Conservation (phyloP, 371 early-diverging fungal genomes). For the Smittium mucronatum region DNA sequence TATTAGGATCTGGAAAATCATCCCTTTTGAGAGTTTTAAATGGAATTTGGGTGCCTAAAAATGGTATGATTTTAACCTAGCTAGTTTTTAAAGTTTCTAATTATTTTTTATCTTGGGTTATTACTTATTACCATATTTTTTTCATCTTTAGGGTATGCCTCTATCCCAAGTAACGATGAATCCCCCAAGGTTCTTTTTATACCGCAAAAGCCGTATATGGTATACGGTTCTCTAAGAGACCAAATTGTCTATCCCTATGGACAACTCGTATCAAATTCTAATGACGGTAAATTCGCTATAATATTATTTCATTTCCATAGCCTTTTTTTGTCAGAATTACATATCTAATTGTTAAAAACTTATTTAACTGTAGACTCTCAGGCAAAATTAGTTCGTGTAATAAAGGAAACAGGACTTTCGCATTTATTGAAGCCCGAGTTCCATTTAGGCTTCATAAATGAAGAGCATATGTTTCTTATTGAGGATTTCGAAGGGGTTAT, state of each 20-base stretch:
- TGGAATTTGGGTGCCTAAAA: conserved; percentile 50
- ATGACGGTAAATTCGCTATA: too few relatives aligned
- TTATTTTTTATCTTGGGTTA: too few relatives aligned
- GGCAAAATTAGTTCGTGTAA: not conserved
- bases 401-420: not conserved
- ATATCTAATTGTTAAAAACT: too few relatives aligned
- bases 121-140: too few relatives aligned
- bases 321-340: too few relatives aligned
- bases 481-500: not conserved
- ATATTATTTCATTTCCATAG: too few relatives aligned
- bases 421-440: conserved; percentile 5
- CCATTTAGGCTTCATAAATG: not conserved
- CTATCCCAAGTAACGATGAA: conserved; percentile 20
- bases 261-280: not conserved
- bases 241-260: conserved; percentile 40
- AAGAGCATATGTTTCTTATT: not conserved
- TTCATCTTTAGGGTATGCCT: conserved; percentile 12
- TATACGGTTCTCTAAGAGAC: conserved; percentile 53
- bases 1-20: conserved; percentile 24
- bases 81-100: too few relatives aligned
- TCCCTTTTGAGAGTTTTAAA: conserved; percentile 56
- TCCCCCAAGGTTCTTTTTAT: conserved; percentile 41
- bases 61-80: conserved; percentile 35
- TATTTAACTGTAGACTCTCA: not conserved
- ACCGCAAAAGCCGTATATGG: conserved; percentile 53